Evolutionary conservation across 441 rosid genomes (phyloP), one percentile per base, ranked within the genome.

Genomic region (Flueggea neowawraea): DNA sequence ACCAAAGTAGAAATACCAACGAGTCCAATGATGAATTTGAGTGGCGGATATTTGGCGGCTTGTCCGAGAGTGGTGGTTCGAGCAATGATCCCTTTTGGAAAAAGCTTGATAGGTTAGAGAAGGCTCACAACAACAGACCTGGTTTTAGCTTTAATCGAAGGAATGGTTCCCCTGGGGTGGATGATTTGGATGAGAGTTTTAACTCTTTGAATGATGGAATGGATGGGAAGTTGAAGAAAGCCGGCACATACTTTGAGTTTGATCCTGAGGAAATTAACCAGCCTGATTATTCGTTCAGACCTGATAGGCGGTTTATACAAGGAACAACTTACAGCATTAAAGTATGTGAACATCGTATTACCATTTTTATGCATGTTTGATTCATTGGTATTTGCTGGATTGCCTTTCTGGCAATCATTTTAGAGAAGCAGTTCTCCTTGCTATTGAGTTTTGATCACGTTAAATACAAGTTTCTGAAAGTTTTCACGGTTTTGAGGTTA

Each of bases 191-290:
- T 15, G 86, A 69, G 58, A 71, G 62, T 62, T 63, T 77, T n/a
- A 65, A 55, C 56, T 68, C 84, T 3, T 62, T 82, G 16, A 74
- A 79, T 0, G 90, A 92, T 75, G 89, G 90, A 12, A 71, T 89
- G 73, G 87, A 83, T 73, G 82, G 65, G 3, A 76, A 76, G 68
- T 68, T 92, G 69, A 69, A 75, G 79, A 59, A 80, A 60, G 80
- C 81, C 8, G 88, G 93, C 31, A 13, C 33, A 10, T 57, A 73
- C 67, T 80, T 78, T 58, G 80, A 81, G 52, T 50, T 57, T 12
- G 90, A 91, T 63, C 45, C 31, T 0, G 82, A 75, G 4, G 89
- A 82, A 57, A 48, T 68, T n/a, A 50, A 15, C 0, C 48, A 65
- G 16, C 79, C 79, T 0, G 74, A 51, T 69, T 83, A 82, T 75